phyloP scores from a whole-genome alignment of 805 yeast species.

The Metschnikowia continentalis region DNA sequence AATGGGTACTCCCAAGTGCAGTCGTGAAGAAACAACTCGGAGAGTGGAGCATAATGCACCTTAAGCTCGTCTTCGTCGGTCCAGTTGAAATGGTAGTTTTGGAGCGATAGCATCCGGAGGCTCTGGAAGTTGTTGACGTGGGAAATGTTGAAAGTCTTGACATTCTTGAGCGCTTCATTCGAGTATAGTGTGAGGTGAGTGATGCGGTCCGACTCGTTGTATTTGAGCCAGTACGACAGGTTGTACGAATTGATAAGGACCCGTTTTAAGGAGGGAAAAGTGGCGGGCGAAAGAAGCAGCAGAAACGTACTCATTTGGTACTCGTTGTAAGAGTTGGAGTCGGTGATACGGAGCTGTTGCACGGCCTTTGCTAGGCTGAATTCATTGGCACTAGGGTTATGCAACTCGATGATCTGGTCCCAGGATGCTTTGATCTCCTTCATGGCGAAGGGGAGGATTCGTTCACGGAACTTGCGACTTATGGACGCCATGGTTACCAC shows the following conservation, averaged over 20 bases:
- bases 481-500: constrained; percentile 10
- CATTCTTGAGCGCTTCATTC: constrained; percentile 17
- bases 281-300: constrained; percentile 17
- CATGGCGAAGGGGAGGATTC: constrained; percentile 19
- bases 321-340: constrained; percentile 16
- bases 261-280: constrained; percentile 21
- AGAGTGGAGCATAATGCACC: constrained; percentile 16
- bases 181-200: constrained; percentile 24
- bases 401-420: constrained; percentile 18
- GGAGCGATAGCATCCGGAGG: constrained; percentile 31
- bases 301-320: constrained; percentile 29
- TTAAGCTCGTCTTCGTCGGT: constrained; percentile 18
- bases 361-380: neutral
- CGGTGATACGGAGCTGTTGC: constrained; percentile 9
- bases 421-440: constrained; percentile 23
- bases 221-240: constrained; percentile 41
- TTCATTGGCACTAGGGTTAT: neutral
- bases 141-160: constrained; percentile 37
- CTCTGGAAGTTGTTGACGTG: constrained; percentile 38
- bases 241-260: constrained; percentile 30
- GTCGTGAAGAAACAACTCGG: constrained; percentile 30
- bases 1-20: constrained; percentile 61
- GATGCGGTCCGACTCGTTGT: constrained; percentile 22
- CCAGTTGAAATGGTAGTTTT: constrained; percentile 44
- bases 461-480: constrained; percentile 16